phyloP scores from a whole-genome alignment of 2,329 filamentous ascomycete genomes.

The Sporothrix sp. region DNA sequence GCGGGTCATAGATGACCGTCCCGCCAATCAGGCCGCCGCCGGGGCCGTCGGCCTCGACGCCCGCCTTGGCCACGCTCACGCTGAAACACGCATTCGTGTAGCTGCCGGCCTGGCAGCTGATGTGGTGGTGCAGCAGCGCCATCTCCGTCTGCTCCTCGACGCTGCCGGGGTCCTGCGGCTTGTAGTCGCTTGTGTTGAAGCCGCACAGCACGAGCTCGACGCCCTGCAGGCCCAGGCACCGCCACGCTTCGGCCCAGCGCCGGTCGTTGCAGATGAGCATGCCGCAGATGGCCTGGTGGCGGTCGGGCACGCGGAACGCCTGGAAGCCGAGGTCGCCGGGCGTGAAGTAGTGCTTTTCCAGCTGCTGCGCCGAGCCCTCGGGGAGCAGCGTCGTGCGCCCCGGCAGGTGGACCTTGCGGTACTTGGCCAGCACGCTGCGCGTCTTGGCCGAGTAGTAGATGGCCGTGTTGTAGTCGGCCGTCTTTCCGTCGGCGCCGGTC shows the following conservation, averaged over 20 bases:
- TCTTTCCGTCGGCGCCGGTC: slow-evolving; percentile 24
- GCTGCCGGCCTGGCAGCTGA: slow-evolving; percentile 39
- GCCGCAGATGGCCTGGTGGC: slow-evolving; percentile 41
- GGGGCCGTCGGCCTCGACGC: slow-evolving; percentile 32
- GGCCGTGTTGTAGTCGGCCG: slow-evolving; percentile 37
- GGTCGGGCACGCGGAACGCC: slow-evolving; percentile 40
- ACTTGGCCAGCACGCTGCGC: slow-evolving; percentile 37
- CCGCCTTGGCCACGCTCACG: slow-evolving; percentile 37
- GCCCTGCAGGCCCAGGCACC: slow-evolving; percentile 40
- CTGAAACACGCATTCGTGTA: slow-evolving; percentile 44
- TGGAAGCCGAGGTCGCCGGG: slow-evolving; percentile 43
- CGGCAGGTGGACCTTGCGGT: slow-evolving; percentile 46
- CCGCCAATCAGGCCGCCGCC: slow-evolving; percentile 38
- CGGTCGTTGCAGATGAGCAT: slow-evolving; percentile 47
- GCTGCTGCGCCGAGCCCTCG: slow-evolving; percentile 39
- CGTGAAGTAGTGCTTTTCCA: slow-evolving; percentile 46
- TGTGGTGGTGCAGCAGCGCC: slow-evolving; percentile 40
- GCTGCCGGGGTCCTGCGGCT: slow-evolving; percentile 29
- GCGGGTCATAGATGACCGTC: slow-evolving; percentile 37
- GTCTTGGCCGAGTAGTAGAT: slow-evolving; percentile 40
- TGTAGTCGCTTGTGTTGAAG: slow-evolving; percentile 40
- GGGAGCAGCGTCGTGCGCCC: slow-evolving; percentile 42
- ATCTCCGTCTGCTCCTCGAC: slow-evolving; percentile 34
- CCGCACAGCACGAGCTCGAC: slow-evolving; percentile 34
- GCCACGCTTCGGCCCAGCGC: slow-evolving; percentile 43